Conservation (phyloP, 202 grass and related monocot genomes). For the Digitaria exilis region DNA sequence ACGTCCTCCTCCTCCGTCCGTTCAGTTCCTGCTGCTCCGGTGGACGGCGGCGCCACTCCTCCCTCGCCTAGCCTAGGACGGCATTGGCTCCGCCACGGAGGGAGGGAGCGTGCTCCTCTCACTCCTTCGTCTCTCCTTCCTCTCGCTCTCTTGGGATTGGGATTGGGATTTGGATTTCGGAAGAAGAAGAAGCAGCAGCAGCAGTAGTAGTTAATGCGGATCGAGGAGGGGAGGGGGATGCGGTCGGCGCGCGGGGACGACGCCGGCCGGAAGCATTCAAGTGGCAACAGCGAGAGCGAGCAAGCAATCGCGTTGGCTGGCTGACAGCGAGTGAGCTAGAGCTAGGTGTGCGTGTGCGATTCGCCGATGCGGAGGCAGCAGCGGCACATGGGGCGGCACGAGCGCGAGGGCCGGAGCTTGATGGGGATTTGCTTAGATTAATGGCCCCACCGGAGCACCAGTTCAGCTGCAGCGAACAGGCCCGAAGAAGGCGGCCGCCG, state of each 20-base stretch:
- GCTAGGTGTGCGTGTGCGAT: neutral
- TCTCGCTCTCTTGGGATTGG: no score
- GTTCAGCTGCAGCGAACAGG: no score
- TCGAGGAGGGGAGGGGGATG: slow-evolving; percentile 13
- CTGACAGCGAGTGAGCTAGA: neutral
- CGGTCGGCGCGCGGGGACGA: slow-evolving; percentile 41
- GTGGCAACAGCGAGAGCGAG: neutral
- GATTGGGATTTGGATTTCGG: neutral
- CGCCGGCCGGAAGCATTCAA: neutral
- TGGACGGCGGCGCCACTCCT: neutral
- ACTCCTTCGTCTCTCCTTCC: neutral
- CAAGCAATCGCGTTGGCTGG: neutral
- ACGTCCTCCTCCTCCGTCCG: neutral
- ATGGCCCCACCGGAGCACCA: no score
- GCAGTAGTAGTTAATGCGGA: slow-evolving; percentile 48
- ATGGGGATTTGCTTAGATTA: neutral
- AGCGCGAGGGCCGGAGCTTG: neutral
- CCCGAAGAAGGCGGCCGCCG: no score
- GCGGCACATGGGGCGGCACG: slow-evolving; percentile 2
- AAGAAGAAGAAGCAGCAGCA: neutral
- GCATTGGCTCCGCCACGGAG: neutral
- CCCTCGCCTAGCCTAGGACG: neutral
- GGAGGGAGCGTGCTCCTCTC: no score
- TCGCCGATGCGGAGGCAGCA: no score
- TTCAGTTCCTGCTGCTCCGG: neutral